A percentile compares a stretch with the other conserved stretches of the same genome.
These are phyloP conservation scores for Theileria orientalis DNA, from an alignment of 169 alveolate species.

Conservation along the genomic window DNA sequence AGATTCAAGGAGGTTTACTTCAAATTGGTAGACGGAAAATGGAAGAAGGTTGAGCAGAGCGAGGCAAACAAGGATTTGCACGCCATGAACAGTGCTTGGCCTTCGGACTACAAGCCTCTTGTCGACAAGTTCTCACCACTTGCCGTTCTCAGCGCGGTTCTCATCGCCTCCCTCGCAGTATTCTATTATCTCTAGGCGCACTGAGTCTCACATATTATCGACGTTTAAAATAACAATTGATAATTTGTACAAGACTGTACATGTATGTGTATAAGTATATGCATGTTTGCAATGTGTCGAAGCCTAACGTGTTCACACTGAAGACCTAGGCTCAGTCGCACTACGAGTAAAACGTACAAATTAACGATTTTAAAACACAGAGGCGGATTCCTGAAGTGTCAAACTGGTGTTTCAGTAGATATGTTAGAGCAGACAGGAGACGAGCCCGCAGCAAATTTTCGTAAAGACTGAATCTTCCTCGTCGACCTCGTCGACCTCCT, in stretches of 20 bases:
- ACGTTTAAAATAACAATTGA: not conserved
- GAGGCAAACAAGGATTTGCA: slow-evolving; percentile 6
- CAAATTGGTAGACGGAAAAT: not conserved
- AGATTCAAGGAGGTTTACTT: slow-evolving; percentile 16
- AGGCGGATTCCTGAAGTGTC: too few species aligned
- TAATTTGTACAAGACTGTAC: not conserved
- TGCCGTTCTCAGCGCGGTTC: slow-evolving; percentile 4
- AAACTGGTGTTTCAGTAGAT: too few species aligned
- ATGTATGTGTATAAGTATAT: too few species aligned
- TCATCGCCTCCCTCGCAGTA: not conserved
- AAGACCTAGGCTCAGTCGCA: too few species aligned
- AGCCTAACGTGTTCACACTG: too few species aligned
- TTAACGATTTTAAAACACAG: too few species aligned
- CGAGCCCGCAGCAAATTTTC: not conserved
- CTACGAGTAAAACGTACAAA: too few species aligned
- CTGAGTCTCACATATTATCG: not conserved
- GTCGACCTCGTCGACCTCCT: not conserved
- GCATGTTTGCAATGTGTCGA: too few species aligned
- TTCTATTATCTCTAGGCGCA: not conserved
- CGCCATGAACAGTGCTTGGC: not conserved
- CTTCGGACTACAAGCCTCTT: not conserved
- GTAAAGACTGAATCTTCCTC: not conserved
- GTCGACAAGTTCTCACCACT: slow-evolving; percentile 13
- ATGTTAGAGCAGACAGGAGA: not conserved
- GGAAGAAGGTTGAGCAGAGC: not conserved